Conservation (phyloP, 2,329 filamentous ascomycete genomes). For the Fusarium algeriense region DNA sequence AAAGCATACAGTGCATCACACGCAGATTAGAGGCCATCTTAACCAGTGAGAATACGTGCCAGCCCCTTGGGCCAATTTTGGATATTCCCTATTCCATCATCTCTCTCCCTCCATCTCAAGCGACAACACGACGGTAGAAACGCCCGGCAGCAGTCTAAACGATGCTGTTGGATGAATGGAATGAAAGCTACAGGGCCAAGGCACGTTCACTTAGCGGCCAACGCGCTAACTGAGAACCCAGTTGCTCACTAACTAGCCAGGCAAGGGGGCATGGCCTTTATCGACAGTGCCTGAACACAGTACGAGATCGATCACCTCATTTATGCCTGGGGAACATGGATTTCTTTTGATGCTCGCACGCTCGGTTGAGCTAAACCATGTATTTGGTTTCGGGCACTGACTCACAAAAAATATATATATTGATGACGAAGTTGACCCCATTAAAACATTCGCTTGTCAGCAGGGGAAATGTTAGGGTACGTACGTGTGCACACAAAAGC, state of each 20-base stretch:
- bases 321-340: constrained; percentile 32
- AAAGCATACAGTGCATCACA: constrained; percentile 36
- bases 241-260: constrained; percentile 27
- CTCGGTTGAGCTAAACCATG: constrained; percentile 37
- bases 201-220: constrained; percentile 35
- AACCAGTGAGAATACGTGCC: constrained; percentile 37
- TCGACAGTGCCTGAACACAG: constrained; percentile 41
- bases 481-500: constrained; percentile 15
- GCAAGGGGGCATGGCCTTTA: constrained; percentile 26
- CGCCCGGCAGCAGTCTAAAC: constrained; percentile 18
- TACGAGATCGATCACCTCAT: constrained; percentile 41
- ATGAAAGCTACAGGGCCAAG: constrained; percentile 30
- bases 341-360: constrained; percentile 27
- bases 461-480: constrained; percentile 24
- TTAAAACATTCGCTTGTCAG: constrained; percentile 23
- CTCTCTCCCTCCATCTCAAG: constrained; percentile 8
- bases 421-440: constrained; percentile 37
- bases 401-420: constrained; percentile 26
- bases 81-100: constrained; percentile 3
- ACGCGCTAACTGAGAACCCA: constrained; percentile 28
- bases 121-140: neutral
- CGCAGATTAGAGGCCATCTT: constrained; percentile 14
- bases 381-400: constrained; percentile 28
- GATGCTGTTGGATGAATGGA: constrained; percentile 31
- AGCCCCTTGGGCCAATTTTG: constrained; percentile 32